These are phyloP conservation scores for Didymella exigua DNA, from an alignment of 2,329 filamentous ascomycete species.

Conservation along the genomic window DNA sequence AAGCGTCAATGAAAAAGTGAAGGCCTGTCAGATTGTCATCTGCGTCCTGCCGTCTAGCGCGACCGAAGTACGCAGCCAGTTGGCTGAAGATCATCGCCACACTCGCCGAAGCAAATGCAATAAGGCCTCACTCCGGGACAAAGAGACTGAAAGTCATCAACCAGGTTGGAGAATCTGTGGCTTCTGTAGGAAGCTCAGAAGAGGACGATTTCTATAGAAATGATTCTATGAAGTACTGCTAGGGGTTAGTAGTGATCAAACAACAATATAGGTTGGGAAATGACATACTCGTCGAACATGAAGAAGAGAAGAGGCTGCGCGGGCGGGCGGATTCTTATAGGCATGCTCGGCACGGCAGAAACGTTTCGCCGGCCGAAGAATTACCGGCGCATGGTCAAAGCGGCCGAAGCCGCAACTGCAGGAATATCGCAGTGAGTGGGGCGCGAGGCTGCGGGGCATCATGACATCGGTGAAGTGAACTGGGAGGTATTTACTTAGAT, in stretches of 20 bases:
- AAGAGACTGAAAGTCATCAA: conserved; percentile 87
- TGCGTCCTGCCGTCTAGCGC: conserved; percentile 76
- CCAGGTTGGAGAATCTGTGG: conserved; percentile 88
- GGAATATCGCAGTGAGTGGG: conserved; percentile 16
- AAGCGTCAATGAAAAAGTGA: conserved; percentile 43
- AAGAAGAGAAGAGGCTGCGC: background rate
- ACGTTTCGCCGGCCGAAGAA: background rate
- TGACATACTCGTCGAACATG: conserved; percentile 16
- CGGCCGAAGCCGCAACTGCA: conserved; percentile 18
- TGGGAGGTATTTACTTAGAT: background rate
- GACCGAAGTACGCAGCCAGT: conserved; percentile 75
- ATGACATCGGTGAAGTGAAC: background rate
- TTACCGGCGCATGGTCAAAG: background rate
- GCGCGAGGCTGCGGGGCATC: conserved; percentile 17
- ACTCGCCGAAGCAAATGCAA: conserved; percentile 75
- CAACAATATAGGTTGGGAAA: background rate
- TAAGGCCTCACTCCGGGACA: conserved; percentile 83
- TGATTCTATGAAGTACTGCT: conserved; percentile 38
- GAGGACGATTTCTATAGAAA: conserved; percentile 97
- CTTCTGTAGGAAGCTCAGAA: conserved; percentile 92
- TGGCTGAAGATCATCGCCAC: conserved; percentile 95
- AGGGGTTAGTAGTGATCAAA: background rate
- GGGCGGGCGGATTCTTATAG: background rate
- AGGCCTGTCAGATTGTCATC: conserved; percentile 83
- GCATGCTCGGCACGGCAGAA: background rate